Evolutionary conservation across 2,329 filamentous ascomycete genomes (phyloP), one percentile per base, ranked within the genome.

Genomic region (Coccinonectria pachysandricola): DNA sequence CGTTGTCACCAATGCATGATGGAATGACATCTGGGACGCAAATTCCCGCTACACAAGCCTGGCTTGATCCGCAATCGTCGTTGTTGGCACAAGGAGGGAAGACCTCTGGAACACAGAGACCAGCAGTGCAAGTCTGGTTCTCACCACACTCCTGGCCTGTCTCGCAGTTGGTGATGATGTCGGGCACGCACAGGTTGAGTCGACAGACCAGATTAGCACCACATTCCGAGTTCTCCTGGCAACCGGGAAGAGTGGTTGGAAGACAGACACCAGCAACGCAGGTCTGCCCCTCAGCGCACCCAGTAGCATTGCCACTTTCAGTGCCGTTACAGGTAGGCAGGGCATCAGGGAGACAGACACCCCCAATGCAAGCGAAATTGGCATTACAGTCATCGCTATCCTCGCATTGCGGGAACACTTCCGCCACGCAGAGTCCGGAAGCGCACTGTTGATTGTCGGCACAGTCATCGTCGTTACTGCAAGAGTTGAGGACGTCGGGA

Each of bases 111-210:
- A 19, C 7, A 19, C 17, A 19, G 7, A 19, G 6, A 3, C 22
- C 15, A 3, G 19, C 12, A n/a, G 19, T 11, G n/a, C 30, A 32
- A 3, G 19, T 19, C 9, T 32, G 11, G 6, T 15, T n/a, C 5
- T n/a, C 23, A 7, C 7, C 7, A 10, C 17, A 19, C 7, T 19
- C 17, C 17, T 7, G 7, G 7, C 7, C 17, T 19, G 17, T 19
- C 9, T 8, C 6, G 9, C 30, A 32, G 8, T 32, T 25, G 2
- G 25, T n/a, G 8, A 19, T 19, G 7, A 7, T 7, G 17, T 15
- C 10, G 1, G 31, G 28, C 7, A 34, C 27, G 15, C 31, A 34
- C 8, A 34, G 24, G 5, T 24, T 21, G 5, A 30, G 24, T 3
- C 31, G 27, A 6, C 31, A 34, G 5, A 30, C 21, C 3, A 19